Conservation (phyloP, 345 rosid genomes). For the Abelmoschus esculentus region DNA sequence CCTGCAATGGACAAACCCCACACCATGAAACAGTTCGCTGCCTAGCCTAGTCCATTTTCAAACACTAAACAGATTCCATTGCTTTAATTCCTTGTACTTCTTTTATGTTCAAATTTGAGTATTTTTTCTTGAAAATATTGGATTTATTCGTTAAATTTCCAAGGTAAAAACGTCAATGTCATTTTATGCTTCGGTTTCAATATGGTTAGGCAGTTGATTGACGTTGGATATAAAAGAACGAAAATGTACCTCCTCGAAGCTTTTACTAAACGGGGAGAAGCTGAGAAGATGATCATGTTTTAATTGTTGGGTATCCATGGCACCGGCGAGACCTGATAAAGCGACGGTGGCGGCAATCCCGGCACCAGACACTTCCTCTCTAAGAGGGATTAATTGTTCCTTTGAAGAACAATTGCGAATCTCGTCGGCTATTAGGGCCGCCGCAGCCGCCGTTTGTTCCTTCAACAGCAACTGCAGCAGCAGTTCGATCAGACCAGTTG, state of each 20-base stretch:
- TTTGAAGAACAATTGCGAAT: constrained; percentile 73
- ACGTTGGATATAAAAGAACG: neutral
- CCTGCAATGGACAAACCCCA: constrained; percentile 37
- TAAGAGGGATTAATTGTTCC: constrained; percentile 35
- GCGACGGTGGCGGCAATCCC: constrained; percentile 28
- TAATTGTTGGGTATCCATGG: constrained; percentile 56
- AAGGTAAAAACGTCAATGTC: neutral
- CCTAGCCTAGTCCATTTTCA: constrained; percentile 33
- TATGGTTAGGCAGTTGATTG: neutral
- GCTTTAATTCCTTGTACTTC: constrained; percentile 7
- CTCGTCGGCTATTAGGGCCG: constrained; percentile 47
- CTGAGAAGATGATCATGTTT: constrained; percentile 58
- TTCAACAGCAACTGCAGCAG: constrained; percentile 29
- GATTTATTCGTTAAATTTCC: neutral
- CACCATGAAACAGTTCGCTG: constrained; percentile 26
- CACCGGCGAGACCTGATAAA: constrained; percentile 35
- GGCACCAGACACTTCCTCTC: constrained; percentile 37
- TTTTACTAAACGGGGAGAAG: constrained; percentile 62
- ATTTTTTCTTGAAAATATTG: neutral
- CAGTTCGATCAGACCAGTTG: constrained; percentile 58
- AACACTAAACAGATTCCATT: neutral
- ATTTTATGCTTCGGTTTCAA: neutral
- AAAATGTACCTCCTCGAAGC: constrained; percentile 71
- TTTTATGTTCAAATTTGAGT: constrained; percentile 1
- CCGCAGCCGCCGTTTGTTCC: constrained; percentile 32